Evolutionary conservation across 192 early-diverging fungal genomes (phyloP).

Genomic region (Oehlia diaphana): DNA sequence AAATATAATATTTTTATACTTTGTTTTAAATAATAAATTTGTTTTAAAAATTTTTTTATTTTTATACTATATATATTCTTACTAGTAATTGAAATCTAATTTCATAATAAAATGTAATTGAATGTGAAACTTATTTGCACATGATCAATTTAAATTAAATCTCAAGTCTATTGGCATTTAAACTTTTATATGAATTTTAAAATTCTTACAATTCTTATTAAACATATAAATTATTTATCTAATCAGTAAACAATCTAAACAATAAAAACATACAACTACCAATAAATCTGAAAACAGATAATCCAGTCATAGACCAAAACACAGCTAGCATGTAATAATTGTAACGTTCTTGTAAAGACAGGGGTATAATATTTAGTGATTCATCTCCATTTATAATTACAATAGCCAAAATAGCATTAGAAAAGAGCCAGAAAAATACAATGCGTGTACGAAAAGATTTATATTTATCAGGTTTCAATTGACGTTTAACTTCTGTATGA

Average conservation of each 20-base stretch:
- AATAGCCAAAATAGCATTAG: slow-evolving; percentile 66
- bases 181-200: no score
- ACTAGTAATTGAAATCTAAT: no score
- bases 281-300: slow-evolving; percentile 67
- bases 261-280: slow-evolving; percentile 69
- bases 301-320: slow-evolving; percentile 71
- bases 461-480: slow-evolving; percentile 72
- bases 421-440: slow-evolving; percentile 77
- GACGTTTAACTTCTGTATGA: slow-evolving; percentile 47
- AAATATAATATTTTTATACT: no score
- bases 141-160: no score
- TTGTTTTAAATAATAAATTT: no score
- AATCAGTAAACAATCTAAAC: slow-evolving; percentile 52
- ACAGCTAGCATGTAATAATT: slow-evolving; percentile 58
- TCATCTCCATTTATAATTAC: slow-evolving; percentile 55
- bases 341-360: no score
- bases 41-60: no score
- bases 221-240: background rate
- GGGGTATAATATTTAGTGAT: background rate
- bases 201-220: no score
- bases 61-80: no score
- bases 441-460: slow-evolving; percentile 77
- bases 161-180: no score
- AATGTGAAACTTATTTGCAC: no score
- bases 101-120: no score